Base-by-base conservation (phyloP, 768 basidiomycete genomes). In the Lactifluus pinguis region DNA sequence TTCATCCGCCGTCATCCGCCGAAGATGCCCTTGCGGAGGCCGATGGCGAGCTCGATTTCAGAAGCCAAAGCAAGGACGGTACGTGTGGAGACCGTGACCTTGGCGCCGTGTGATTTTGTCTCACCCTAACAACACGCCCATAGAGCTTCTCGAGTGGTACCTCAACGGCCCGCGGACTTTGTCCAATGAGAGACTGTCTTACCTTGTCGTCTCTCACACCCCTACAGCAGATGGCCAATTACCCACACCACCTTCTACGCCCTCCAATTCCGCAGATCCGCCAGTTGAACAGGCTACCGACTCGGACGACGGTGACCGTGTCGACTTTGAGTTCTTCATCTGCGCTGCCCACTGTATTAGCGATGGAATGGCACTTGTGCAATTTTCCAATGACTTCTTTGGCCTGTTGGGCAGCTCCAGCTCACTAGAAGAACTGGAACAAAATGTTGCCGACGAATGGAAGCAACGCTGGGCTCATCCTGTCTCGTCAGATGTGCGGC, bases 281-380 rank as follows among this genome's bases (percentile, higher is more conserved):
- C 29, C 55, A 30, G 30, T 61, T 36, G 34, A 25, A 25, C 25
- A 25, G 25, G 25, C 25, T 25, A 25, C 25, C 25, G 25, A 25
- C 25, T 25, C 25, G 25, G 25, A 25, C 25, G 25, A 25, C 25
- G 25, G 25, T 25, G 25, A 25, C 25, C 25, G 25, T 32, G 66
- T 56, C 34, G 71, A 80, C 55, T 84, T 78, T 67, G 82, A 92
- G 68, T 72, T 92, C 55, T 74, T 89, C 63, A 79, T 94, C 51
- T 85, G 85, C 65, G 84, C 87, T 4, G 82, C 86, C 7, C 92
- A 94, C 69, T 92, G 86, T 70, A 71, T 92, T 49, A 90, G 89
- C 19, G 92, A 94, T 69, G 92, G 92, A 21, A 91, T 92, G 85
- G 87, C 89, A 1, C 77, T 92, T 17, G 89, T 92, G 72, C 78